Evolutionary conservation across 2,329 filamentous ascomycete species (phyloP).

Genomic region (Colletotrichum spinosum): DNA sequence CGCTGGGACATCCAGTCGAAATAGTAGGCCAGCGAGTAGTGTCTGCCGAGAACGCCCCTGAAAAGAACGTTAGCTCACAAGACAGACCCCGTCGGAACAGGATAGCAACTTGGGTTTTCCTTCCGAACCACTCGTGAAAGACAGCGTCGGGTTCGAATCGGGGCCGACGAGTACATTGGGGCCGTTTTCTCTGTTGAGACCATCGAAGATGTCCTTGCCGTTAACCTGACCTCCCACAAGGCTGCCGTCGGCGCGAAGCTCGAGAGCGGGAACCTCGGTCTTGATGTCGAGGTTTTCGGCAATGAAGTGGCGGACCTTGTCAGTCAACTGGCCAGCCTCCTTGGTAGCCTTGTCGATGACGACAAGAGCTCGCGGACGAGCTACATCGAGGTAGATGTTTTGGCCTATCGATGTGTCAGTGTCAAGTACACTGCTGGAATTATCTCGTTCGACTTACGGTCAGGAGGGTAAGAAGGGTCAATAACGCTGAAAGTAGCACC

Average conservation of each 20-base stretch:
- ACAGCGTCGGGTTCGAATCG: constrained; percentile 82
- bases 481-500: constrained; percentile 59
- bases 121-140: constrained; percentile 80
- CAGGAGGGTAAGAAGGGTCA: constrained; percentile 6
- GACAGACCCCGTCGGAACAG: background rate
- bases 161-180: constrained; percentile 84
- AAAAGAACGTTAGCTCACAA: background rate
- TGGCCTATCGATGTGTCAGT: background rate
- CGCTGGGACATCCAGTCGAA: constrained; percentile 93
- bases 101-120: constrained; percentile 18
- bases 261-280: constrained; percentile 79
- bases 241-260: constrained; percentile 76
- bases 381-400: constrained; percentile 81
- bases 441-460: background rate
- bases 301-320: constrained; percentile 60
- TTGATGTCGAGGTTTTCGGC: constrained; percentile 78
- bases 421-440: too few species aligned
- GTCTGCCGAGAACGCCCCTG: constrained; percentile 81
- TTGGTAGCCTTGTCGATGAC: constrained; percentile 78
- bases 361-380: constrained; percentile 78
- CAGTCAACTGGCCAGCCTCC: constrained; percentile 60
- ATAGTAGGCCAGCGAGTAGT: constrained; percentile 88
- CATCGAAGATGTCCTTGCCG: constrained; percentile 75
- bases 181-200: constrained; percentile 58
- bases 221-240: constrained; percentile 76